Base-by-base conservation (phyloP, 2,329 filamentous ascomycete species). In the Parastagonospora nodorum region DNA sequence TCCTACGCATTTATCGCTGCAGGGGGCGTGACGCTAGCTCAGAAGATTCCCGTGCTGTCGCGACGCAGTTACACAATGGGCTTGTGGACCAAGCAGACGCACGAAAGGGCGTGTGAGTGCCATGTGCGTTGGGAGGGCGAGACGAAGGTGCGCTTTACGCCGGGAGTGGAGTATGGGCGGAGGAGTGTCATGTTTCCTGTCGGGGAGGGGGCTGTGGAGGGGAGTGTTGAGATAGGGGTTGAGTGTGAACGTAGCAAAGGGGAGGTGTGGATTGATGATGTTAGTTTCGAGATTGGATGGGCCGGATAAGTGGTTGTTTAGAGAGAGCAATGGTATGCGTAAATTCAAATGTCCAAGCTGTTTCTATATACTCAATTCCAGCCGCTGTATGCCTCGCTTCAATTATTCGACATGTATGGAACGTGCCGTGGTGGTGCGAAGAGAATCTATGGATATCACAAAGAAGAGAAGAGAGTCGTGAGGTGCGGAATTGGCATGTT, bases 381-480 rank as follows among this genome's bases (percentile, higher is more conserved):
- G 15, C 30, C 45, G 8, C 29, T 33, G 5, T 24, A 14, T 31
- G n/a, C 35, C 16, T 38, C 6, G 14, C 35, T 10, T 16, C 5
- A 15, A 37, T 30, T 30, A 9, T 30, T 16, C n/a, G 16, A 24
- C 35, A 42, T 14, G 39, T 16, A 12, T 16, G 39, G n/a, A 32
- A 32, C n/a, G 16, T 32, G 35, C 9, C 10, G 51, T 40, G 19
- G 19, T 24, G 19, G 8, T 44, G 55, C 14, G 51, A 50, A 60
- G 48, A 48, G 52, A 55, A 61, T 66, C 60, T 67, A 64, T 67
- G 64, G 64, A 67, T 67, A 67, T 67, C 64, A 63, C 50, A 44
- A 55, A 49, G 35, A 53, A 58, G 38, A 45, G 42, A 55, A 51
- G 50, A 55, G 15, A 33, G 37, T 41, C 33, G 39, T 47, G 31